Conservation (phyloP, 2,329 filamentous ascomycete species). For the Ophiostoma fasciatum region DNA sequence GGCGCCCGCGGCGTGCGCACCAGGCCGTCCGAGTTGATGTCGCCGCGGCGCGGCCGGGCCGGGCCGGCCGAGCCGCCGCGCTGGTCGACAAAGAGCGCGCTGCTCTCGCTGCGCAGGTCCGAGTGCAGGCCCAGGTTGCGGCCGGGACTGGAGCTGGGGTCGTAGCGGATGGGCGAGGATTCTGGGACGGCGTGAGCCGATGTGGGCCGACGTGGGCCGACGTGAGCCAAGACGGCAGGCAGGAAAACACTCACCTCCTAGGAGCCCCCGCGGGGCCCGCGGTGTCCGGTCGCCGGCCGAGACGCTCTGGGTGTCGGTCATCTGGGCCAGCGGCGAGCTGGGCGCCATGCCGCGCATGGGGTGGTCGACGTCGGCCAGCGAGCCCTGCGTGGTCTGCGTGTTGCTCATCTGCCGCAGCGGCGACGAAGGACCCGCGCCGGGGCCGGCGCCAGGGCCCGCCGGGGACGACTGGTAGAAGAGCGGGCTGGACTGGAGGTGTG, state of each 20-base stretch:
- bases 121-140: conserved; percentile 42
- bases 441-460: conserved; percentile 1
- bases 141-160: conserved; percentile 77
- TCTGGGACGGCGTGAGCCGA: conserved; percentile 33
- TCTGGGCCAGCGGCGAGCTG: conserved; percentile 46
- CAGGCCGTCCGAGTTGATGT: conserved; percentile 71
- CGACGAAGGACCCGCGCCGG: conserved; percentile 24
- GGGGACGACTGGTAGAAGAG: conserved; percentile 53
- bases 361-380: conserved; percentile 9
- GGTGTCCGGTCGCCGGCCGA: conserved; percentile 52
- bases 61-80: conserved; percentile 39
- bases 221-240: neutral
- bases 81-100: conserved; percentile 68
- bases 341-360: conserved; percentile 22
- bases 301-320: conserved; percentile 40
- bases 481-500: conserved; percentile 58
- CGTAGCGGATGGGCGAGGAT: conserved; percentile 85
- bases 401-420: conserved; percentile 42
- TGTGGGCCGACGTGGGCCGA: neutral
- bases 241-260: conserved; percentile 40
- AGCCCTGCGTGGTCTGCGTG: conserved; percentile 32
- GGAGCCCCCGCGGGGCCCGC: conserved; percentile 43
- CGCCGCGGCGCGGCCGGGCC: conserved; percentile 49
- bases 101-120: conserved; percentile 68
- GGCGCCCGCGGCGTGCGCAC: conserved; percentile 35